Evolutionary conservation across 495 filamentous ascomycete species (phyloP), one percentile per base, ranked within the genome.

Genomic region (Penicillium dipodomyicola): DNA sequence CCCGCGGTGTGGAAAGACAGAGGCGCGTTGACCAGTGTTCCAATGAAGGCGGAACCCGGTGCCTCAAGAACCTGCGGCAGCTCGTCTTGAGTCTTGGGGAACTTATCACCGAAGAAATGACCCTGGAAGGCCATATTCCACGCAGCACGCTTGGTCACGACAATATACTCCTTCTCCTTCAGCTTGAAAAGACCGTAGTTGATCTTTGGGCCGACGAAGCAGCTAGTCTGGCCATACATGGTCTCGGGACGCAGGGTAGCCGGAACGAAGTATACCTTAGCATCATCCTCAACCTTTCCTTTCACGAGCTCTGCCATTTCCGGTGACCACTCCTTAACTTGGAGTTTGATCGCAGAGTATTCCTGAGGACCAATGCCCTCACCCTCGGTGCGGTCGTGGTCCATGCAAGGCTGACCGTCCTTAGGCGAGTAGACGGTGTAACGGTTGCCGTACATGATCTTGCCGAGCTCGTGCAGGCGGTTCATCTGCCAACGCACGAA

Each of bases 401-500:
- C 94, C 87, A 97, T 90, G 76, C 94, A 98, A 14, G 94, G 90
- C 68, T 97, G 94, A 48, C 92, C 93, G 67, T 97, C 94, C 75
- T 96, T 97, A 55, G 94, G 92, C 15, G 87, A 91, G 79, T 97
- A 97, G 59, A 98, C 85, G 2, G 93, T 97, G 68, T 96, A 96
- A 39, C 94, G 82, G 75, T 89, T 92, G 47, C 92, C 93, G 69
- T 93, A 98, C 78, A 88, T 85, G 63, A 98, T 95, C 79, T 97
- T 98, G 49, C 88, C 82, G 46, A 96, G 80, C 69, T 96, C 88
- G 71, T 86, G 87, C 17, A 98, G 81, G 54, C 88, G 87, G 69
- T 89, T 92, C 92, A 97, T 98, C 76, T 98, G 93, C 93, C 93
- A 98, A 62, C 90, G 80, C 25, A 98, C 88, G 64, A 98, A 98